Percentiles rank a stretch among this genome's conserved stretches.
phyloP scores from a whole-genome alignment of 352 stramenopile genomes.

The Phytophthora crassamura region DNA sequence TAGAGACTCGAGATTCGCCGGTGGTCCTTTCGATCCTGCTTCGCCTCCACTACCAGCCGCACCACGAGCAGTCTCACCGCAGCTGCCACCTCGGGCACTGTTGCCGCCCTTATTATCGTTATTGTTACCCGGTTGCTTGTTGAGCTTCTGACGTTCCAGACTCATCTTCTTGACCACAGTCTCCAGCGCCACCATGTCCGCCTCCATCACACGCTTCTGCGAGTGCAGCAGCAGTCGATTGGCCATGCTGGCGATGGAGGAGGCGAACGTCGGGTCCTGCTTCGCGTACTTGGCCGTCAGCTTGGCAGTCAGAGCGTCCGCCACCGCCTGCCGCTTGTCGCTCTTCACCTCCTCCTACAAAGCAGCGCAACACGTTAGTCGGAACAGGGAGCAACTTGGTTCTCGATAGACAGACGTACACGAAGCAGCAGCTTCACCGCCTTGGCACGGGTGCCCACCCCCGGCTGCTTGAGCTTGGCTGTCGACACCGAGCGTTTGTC shows the following conservation, averaged over 20 bases:
- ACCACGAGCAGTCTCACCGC: background rate
- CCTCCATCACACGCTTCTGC: constrained; percentile 56
- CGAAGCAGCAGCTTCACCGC: constrained; percentile 32
- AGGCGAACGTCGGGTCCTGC: constrained; percentile 56
- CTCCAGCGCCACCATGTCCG: constrained; percentile 69
- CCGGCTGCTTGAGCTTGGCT: constrained; percentile 17
- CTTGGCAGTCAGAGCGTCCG: constrained; percentile 58
- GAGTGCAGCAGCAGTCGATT: constrained; percentile 62
- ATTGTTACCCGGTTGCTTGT: constrained; percentile 10
- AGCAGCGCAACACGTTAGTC: constrained; percentile 1
- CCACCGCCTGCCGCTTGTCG: constrained; percentile 66
- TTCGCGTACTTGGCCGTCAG: constrained; percentile 67
- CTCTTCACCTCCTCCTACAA: constrained; percentile 62
- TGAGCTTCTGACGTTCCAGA: constrained; percentile 46
- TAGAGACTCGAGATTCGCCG: constrained; percentile 30
- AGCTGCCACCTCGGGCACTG: constrained; percentile 4
- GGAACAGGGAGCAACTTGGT: background rate
- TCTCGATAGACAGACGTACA: constrained; percentile 8
- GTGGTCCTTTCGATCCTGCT: constrained; percentile 21
- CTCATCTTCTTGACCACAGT: constrained; percentile 72
- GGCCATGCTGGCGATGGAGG: constrained; percentile 63
- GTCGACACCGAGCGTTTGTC: constrained; percentile 32
- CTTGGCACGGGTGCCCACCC: constrained; percentile 26
- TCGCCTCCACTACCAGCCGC: constrained; percentile 11
- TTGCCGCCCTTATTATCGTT: constrained; percentile 7